Evolutionary conservation across 1,284 basidiomycete genomes (phyloP), one percentile per base, ranked within the genome.

Genomic region (Marasmius sp.): DNA sequence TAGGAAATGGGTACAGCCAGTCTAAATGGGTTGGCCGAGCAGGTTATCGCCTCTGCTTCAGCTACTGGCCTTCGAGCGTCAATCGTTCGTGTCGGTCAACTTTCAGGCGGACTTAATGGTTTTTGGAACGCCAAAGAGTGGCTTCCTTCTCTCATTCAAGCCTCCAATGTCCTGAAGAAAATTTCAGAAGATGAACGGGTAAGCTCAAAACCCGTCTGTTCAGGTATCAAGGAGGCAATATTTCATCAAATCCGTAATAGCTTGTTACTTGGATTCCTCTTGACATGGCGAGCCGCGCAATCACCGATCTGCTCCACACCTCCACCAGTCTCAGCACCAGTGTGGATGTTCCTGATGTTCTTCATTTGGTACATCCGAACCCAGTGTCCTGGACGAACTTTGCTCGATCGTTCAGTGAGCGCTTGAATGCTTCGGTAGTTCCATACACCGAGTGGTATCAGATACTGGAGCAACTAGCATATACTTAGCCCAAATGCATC

Each of bases 21-120:
- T 74, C 75, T 22, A 83, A 82, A 70, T 82, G 79, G 74, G 77
- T 82, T 2, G 71, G 71, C 74, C 1, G 79, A 82, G 66, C 65
- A 71, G 33, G 73, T 83, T 20, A 66, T 80, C 16, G 57, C 64
- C 8, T 57, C 55, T 0, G 73, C 72, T 1, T 65, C 67, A 0
- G 22, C 36, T 1, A 71, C 72, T 1, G 18, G 60, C 0, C 62
- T 79, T 8, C 47, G 60, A 10, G 63, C 70, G 0, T 63, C 72
- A 11, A 67, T 77, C 9, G 62, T 79, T 41, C 77, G 81, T 18
- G 68, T 79, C 0, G 79, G 79, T 1, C 78, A 80, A 58, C 62
- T 83, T 0, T 72, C 70, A 27, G 76, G 78, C 48, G 64, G 67
- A 8, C 57, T 62, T 6, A 75, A 72, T 59, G 81, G 82, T 1